Evolutionary conservation across 305 asterid genomes (phyloP), one percentile per base, ranked within the genome.

Genomic region (Withania somnifera): DNA sequence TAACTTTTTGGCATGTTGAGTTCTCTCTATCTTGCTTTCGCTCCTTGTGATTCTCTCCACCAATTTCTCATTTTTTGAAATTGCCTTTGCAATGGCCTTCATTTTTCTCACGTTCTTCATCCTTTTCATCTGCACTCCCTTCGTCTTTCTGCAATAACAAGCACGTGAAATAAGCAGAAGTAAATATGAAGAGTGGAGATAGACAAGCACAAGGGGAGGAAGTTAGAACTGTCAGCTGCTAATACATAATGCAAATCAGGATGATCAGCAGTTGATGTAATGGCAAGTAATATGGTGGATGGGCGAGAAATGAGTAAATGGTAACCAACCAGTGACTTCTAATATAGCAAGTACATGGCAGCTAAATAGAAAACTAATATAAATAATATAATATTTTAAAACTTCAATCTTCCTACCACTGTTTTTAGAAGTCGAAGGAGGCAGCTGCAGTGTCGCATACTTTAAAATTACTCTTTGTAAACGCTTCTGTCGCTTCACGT

Each of bases 41-140:
- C 36, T 86, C 86, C 85, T 93, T 4, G 87, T 83, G 28, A 88
- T 32, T 85, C 89, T 88, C 86, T 79, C 92, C 79, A 32, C 87
- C 1, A 84, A 77, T 66, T 89, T 89, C 86, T 93, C 98, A 6
- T 34, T 84, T 77, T 77, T 84, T 14, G 97, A 87, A 81, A 90
- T 77, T 57, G 94, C 97, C 90, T 89, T 94, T 50, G 90, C 95
- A 4, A 92, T 79, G 50, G 94, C 95, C 86, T 91, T 91, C 89
- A 22, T 86, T 95, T 92, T 93, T 54, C 95, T 87, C 32, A 80
- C 87, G 76, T 91, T 93, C 89, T 91, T 91, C 4, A 92, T 79
- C 85, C 98, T 90, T 87, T 94, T 94, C 97, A 94, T 90, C 22
- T 88, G 91, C n/a, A 91, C 87, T 14, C 93, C 97, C 81, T 82